A percentile compares a stretch with the other conserved stretches of the same genome.
These are phyloP conservation scores for Vitis rupestris DNA, from an alignment of 164 flowering plant genomes.

Conservation along the genomic window DNA sequence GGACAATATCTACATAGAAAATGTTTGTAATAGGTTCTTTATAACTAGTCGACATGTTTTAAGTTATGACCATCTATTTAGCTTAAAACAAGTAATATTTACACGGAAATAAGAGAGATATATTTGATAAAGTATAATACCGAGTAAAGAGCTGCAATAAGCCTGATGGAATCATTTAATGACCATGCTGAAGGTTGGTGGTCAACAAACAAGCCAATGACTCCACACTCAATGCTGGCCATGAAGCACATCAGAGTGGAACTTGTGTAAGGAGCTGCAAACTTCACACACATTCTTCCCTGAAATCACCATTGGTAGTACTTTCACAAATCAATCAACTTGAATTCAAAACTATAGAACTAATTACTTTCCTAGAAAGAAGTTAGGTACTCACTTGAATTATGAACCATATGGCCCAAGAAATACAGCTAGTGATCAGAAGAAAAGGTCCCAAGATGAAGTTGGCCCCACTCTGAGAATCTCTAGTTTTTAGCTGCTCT, in stretches of 20 bases:
- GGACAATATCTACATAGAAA: too few species aligned
- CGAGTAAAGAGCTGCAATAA: conserved; percentile 29
- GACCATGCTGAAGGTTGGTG: conserved; percentile 31
- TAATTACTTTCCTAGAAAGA: not conserved
- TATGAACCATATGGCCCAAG: conserved; percentile 75
- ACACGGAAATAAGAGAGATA: too few species aligned
- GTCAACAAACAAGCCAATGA: conserved; percentile 14
- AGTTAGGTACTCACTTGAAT: conserved; percentile 44
- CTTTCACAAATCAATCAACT: not conserved
- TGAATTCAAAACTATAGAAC: too few species aligned
- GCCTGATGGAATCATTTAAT: conserved; percentile 17
- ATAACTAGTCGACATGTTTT: too few species aligned
- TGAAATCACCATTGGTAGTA: conserved; percentile 7
- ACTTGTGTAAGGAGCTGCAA: conserved; percentile 38
- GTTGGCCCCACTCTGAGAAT: conserved; percentile 17
- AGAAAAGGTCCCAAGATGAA: conserved; percentile 53
- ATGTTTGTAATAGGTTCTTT: too few species aligned
- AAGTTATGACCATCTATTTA: too few species aligned
- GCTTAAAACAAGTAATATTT: too few species aligned
- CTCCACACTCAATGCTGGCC: conserved; percentile 29
- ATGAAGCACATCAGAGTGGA: conserved; percentile 25
- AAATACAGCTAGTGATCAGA: conserved; percentile 45
- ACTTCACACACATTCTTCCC: conserved; percentile 26
- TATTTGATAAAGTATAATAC: conserved; percentile 6
- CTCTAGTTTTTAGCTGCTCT: conserved; percentile 17